Conservation (phyloP, 768 basidiomycete genomes). For the Ramaria rubella region DNA sequence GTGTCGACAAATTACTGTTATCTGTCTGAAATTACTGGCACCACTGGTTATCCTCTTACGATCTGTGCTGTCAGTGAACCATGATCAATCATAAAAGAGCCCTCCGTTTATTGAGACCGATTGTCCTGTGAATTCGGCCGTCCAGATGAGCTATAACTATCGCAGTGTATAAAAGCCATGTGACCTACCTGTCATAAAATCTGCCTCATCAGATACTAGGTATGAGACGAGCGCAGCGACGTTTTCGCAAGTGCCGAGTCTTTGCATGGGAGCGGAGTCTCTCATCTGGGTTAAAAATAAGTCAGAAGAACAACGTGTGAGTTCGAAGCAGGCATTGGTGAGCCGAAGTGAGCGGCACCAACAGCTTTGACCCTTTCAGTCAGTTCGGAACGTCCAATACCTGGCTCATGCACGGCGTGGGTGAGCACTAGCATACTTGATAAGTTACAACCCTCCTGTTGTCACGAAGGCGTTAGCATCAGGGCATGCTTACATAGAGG, state of each 20-base stretch:
- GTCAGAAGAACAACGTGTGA: background rate
- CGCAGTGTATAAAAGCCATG: background rate
- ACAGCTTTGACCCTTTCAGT: background rate
- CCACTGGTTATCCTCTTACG: too few relatives aligned
- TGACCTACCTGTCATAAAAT: slow-evolving; percentile 9
- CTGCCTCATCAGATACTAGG: slow-evolving; percentile 4
- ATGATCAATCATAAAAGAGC: background rate
- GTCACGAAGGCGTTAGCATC: background rate
- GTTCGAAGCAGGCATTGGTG: background rate
- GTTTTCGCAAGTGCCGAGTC: slow-evolving; percentile 4
- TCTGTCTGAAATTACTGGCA: too few relatives aligned
- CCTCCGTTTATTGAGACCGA: slow-evolving; percentile 1
- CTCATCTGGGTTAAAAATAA: background rate
- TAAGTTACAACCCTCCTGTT: background rate
- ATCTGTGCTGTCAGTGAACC: too few relatives aligned
- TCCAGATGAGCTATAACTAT: background rate
- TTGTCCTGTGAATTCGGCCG: background rate
- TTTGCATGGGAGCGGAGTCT: background rate
- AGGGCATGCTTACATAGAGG: background rate
- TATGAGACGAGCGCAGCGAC: slow-evolving; percentile 7
- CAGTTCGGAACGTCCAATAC: background rate
- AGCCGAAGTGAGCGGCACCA: background rate
- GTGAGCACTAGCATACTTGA: background rate
- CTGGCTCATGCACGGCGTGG: background rate
- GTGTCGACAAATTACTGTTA: too few relatives aligned